Conservation (phyloP, 495 filamentous ascomycete genomes). For the Neurospora terricola region DNA sequence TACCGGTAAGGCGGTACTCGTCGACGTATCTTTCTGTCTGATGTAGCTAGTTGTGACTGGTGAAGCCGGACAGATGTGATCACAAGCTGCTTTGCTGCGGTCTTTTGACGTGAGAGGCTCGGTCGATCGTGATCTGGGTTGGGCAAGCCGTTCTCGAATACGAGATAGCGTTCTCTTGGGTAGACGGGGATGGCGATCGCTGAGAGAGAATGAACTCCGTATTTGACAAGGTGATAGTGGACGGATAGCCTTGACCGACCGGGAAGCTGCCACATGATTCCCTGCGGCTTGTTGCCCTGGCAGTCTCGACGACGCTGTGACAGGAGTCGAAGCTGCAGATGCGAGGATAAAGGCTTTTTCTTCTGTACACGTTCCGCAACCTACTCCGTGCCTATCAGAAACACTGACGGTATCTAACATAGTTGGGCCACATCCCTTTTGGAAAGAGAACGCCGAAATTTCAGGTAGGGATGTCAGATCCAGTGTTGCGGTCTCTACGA, state of each 20-base stretch:
- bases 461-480: not conserved
- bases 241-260: not conserved
- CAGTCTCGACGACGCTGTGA: not conserved
- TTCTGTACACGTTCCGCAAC: not conserved
- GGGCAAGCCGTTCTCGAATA: conserved; percentile 10
- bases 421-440: not conserved
- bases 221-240: not conserved
- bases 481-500: not conserved
- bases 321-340: not conserved
- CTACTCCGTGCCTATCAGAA: not conserved
- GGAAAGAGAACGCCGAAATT: not conserved
- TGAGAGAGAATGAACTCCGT: conserved; percentile 7
- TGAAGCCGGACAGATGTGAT: not conserved
- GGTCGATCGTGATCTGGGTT: conserved; percentile 4
- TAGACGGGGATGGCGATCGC: conserved; percentile 6
- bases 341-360: not conserved
- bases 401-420: not conserved
- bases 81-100: not conserved
- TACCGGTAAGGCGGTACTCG: not conserved
- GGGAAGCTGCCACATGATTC: not conserved
- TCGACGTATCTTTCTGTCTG: not conserved
- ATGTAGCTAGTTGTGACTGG: not conserved
- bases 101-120: not conserved
- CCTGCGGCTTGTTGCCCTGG: not conserved
- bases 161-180: conserved; percentile 17